Base-by-base conservation (phyloP, 768 basidiomycete species). In the Collybia sordida region DNA sequence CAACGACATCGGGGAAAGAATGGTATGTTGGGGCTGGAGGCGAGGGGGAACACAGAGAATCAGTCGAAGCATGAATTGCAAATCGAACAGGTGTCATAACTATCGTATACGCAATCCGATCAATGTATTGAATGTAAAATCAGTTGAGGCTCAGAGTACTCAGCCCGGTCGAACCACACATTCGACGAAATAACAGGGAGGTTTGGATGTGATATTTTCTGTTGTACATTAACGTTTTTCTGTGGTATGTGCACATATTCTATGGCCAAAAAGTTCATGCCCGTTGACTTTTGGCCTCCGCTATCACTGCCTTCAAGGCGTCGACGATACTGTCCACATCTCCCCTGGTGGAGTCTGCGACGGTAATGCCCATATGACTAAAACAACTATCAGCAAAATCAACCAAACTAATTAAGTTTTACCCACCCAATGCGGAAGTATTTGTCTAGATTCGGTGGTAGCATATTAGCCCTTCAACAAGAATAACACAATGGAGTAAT, bases 331-430 rank as follows among this genome's bases (percentile, higher is more conserved):
- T 83, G 57, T 91, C 85, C 11, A 96, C 64, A 63, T 98, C 94
- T 0, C 81, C 86, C 46, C 93, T 77, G 49, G 77, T 58, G 19
- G 70, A 45, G 51, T 93, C 82, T 6, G 88, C 84, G 18, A 81
- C 94, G n/a, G 87, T 85, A 49, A 86, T 65, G 44, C 95, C 95
- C 93, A 98, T 96, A 66, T 97, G 95, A 25, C 88, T 87, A 57
- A 17, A 48, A 47, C 34, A 51, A 14, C 24, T n/a, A 19, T 45
- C 24, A 49, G 25, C 31, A 31, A 31, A 34, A 37, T 42, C 21
- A 49, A 28, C 45, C 49, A 17, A 43, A 38, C 9, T 49, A 42
- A 43, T 21, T 46, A 17, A 38, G 40, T 34, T 24, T 11, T 47
- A 73, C 78, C 34, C 51, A 81, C 80, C 93, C 94, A 47, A 97